Base-by-base conservation (phyloP, 176 grass and related monocot genomes). In the Cymbopogon citratus region DNA sequence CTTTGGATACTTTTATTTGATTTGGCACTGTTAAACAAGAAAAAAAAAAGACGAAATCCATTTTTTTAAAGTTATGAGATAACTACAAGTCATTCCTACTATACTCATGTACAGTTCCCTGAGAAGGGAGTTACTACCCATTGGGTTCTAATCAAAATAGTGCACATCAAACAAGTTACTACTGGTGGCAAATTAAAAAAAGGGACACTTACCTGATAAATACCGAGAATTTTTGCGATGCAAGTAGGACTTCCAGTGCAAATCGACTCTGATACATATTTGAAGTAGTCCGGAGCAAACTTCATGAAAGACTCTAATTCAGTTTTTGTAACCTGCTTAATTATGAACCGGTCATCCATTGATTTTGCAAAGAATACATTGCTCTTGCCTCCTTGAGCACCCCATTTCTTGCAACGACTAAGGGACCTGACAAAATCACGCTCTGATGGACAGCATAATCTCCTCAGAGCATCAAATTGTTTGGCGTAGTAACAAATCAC, bases 281-380 rank as follows among this genome's bases (percentile, higher is more conserved):
- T 86, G 70, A 99, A 99, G 85, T 99, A 99, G 11, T 90, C 83
- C 34, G 89, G 96, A 75, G 89, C 96, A 85, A 99, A 99, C 83
- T 95, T 91, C 79, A 91, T 91, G 75, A 99, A 99, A 63, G 96
- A 99, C 71, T 95, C 92, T 67, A 99, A 80, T 91, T 99, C 96
- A 11, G 83, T 95, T 85, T 92, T 99, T 25, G 96, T 99, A 63
- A 99, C 93, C 73, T 95, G 91, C 75, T 99, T 99, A 84, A 99
- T 86, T 44, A 99, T 92, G 43, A 99, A 99, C 68, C 96, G 90
- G 46, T 99, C 96, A 81, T 99, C 96, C 80, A 99, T 81, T 85
- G 96, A 89, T 91, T 99, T 99, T 83, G 96, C 96, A 74, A 99
- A 99, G 75, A 99, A 99, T 66, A 99, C 96, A 88, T 95, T 99